Conservation (phyloP, 1,139 yeast species). For the Lodderomyces margitis region DNA sequence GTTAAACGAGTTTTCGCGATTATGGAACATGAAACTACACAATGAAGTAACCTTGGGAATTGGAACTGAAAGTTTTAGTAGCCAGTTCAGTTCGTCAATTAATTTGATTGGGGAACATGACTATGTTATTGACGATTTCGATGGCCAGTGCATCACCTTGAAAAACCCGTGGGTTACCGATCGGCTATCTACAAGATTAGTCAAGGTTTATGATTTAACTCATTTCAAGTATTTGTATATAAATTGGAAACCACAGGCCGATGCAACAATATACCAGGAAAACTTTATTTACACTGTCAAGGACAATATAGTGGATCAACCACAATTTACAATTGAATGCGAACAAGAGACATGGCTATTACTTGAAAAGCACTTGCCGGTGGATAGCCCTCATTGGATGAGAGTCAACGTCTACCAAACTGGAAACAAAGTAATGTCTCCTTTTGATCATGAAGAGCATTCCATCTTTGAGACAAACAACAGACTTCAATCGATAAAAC, state of each 20-base stretch:
- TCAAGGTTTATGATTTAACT: conserved; percentile 30
- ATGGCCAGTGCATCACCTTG: conserved; percentile 20
- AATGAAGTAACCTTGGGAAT: conserved; percentile 54
- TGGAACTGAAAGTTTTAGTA: conserved; percentile 60
- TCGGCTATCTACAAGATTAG: conserved; percentile 24
- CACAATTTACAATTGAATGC: conserved; percentile 43
- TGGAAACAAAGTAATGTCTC: conserved; percentile 24
- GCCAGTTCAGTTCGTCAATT: conserved; percentile 32
- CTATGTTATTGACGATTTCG: conserved; percentile 43
- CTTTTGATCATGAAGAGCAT: conserved; percentile 27
- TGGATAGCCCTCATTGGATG: conserved; percentile 22
- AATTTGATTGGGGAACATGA: conserved; percentile 65
- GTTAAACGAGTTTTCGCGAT: conserved; percentile 21
- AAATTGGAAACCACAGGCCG: conserved; percentile 58
- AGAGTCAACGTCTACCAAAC: conserved; percentile 32
- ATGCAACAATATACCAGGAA: conserved; percentile 12
- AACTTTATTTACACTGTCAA: conserved; percentile 34
- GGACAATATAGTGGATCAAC: conserved; percentile 31
- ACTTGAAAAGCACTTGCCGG: conserved; percentile 39
- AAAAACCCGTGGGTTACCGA: conserved; percentile 30
- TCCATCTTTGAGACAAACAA: conserved; percentile 28
- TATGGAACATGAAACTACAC: conserved; percentile 33
- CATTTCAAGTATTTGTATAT: conserved; percentile 59
- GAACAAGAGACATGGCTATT: conserved; percentile 48
- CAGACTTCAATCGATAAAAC: conserved; percentile 24